Base-by-base conservation (phyloP, 495 filamentous ascomycete genomes). In the Pseudotulostoma volvatum region DNA sequence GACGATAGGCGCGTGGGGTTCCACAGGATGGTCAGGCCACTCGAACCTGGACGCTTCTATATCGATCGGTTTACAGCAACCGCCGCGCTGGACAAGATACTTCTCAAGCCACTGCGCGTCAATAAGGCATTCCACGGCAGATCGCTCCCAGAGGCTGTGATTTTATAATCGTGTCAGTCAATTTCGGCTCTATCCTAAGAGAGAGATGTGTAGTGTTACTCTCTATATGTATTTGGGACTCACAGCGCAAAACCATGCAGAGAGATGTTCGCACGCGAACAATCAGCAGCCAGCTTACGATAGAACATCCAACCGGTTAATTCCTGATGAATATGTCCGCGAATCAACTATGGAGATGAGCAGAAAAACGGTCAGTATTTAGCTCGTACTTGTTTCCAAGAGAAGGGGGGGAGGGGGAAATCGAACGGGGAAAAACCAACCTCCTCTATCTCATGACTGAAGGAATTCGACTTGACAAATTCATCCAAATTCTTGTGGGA, bases 321-420 rank as follows among this genome's bases (percentile, higher is more conserved):
- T 34, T 47, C 35, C 34, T 47, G 34, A 18, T 47, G 44, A 15
- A 47, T 47, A 31, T 47, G 44, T 20, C 44, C 44, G 42, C 44
- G 20, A 13, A 47, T 15, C 15, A 40, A 47, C 44, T 46, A 18
- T 25, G 19, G 3, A 33, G 13, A 13, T 13, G 18, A 17, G 13
- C n/a, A n/a, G n/a, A n/a, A n/a, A n/a, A n/a, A n/a, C n/a, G n/a
- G 3, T 11, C 32, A 4, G 14, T 3, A 34, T 4, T 34, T 14
- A 7, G 32, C 32, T 4, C 11, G 7, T 34, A n/a, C n/a, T 36
- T 36, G 14, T 7, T 34, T 34, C 33, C 34, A 5, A 15, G 9
- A 8, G 5, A 9, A 15, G 5, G 3, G 18, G 9, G 36, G 36
- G 5, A 2, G 17, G 17, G 18, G 36, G 19, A 36, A n/a, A n/a